These are phyloP conservation scores for Mucuna pruriens DNA, from an alignment of 306 rosid species.

Conservation along the genomic window DNA sequence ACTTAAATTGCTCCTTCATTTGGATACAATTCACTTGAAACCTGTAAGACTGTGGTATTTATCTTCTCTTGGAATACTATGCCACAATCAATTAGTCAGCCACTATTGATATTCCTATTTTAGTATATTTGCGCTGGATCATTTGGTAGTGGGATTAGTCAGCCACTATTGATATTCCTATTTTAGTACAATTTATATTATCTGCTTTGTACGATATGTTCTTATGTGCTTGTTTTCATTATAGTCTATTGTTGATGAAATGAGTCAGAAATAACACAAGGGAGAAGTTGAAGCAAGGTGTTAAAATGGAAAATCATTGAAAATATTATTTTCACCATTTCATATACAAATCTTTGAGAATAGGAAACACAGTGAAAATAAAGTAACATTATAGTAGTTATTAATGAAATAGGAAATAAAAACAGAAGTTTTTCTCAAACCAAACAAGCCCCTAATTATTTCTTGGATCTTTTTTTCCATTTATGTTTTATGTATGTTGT, in stretches of 20 bases:
- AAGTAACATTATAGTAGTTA: not conserved
- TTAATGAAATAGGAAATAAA: not conserved
- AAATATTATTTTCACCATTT: not conserved
- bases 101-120: not conserved
- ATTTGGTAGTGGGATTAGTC: not conserved
- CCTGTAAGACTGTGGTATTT: not conserved
- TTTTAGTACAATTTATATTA: not conserved
- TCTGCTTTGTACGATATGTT: not conserved
- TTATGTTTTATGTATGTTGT: not conserved
- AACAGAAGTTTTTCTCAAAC: not conserved
- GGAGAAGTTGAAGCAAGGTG: not conserved
- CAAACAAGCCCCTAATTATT: not conserved
- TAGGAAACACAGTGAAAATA: not conserved
- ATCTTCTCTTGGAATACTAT: not conserved
- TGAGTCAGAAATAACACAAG: not conserved
- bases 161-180: not conserved
- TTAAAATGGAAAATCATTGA: not conserved
- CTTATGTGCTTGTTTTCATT: constrained; percentile 9
- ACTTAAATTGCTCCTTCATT: constrained; percentile 3
- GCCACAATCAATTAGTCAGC: not conserved
- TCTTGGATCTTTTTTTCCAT: constrained; percentile 12
- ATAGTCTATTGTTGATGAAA: not conserved
- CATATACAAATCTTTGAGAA: not conserved
- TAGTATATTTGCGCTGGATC: not conserved
- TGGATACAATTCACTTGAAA: not conserved